Evolutionary conservation across 1,284 basidiomycete species (phyloP).

Genomic region (Ustilago xerochloae): DNA sequence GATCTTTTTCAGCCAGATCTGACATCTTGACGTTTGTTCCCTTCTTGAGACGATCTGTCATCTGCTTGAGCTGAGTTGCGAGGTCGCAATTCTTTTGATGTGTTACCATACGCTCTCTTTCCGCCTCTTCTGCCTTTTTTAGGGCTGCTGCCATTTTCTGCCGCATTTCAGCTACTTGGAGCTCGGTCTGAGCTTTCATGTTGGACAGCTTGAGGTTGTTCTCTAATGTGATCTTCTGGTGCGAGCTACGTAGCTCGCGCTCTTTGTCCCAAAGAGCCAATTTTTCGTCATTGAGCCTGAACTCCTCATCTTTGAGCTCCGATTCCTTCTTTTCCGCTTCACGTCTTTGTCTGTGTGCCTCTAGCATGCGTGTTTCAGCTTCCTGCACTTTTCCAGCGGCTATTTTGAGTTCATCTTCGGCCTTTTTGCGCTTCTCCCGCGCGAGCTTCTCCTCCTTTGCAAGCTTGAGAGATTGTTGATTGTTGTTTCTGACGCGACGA

Average conservation of each 20-base stretch:
- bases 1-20: background rate
- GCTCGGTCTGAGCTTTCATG: background rate
- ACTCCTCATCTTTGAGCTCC: no score
- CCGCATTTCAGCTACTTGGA: background rate
- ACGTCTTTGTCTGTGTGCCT: background rate
- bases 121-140: background rate
- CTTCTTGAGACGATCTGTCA: conserved; percentile 3
- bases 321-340: background rate
- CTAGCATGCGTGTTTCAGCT: background rate
- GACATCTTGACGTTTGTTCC: background rate
- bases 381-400: background rate
- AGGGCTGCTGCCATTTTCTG: background rate
- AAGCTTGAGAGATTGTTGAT: background rate
- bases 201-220: conserved; percentile 1
- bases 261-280: background rate
- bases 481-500: conserved; percentile 1
- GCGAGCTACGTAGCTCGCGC: background rate
- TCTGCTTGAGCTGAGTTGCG: conserved; percentile 17
- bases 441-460: background rate
- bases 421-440: background rate
- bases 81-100: conserved; percentile 28
- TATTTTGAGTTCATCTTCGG: background rate
- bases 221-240: background rate
- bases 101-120: conserved; percentile 1
- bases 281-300: no score